Evolutionary conservation across 352 stramenopile species (phyloP).

Genomic region (Globisporangium carolinianum): DNA sequence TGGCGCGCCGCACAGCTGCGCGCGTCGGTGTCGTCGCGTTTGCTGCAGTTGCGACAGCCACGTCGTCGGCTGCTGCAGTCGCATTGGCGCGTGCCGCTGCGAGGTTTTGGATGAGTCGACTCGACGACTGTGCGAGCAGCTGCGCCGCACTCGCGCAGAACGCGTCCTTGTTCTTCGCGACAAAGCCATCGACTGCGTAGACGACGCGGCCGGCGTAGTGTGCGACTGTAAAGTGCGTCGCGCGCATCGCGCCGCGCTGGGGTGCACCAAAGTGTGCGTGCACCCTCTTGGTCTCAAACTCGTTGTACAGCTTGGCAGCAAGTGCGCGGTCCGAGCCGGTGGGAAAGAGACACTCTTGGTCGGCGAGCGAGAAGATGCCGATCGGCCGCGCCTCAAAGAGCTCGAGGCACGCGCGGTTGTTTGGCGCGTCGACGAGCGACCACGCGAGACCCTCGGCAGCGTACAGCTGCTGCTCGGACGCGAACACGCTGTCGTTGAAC

Average conservation of each 20-base stretch:
- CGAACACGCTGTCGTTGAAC: constrained; percentile 91
- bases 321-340: constrained; percentile 66
- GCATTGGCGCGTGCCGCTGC: constrained; percentile 8
- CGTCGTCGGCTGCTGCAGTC: background rate
- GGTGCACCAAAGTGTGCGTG: constrained; percentile 53
- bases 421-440: constrained; percentile 71
- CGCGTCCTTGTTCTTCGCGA: constrained; percentile 90
- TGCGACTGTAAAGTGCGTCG: constrained; percentile 73
- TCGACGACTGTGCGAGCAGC: constrained; percentile 47
- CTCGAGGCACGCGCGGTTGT: constrained; percentile 73
- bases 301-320: constrained; percentile 68
- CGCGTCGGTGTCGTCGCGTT: constrained; percentile 8
- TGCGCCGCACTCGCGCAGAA: constrained; percentile 65
- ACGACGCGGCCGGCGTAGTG: constrained; percentile 83
- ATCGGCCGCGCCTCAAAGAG: constrained; percentile 74
- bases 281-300: constrained; percentile 54
- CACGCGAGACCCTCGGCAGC: constrained; percentile 68
- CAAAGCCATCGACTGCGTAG: constrained; percentile 76
- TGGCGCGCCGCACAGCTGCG: constrained; percentile 23
- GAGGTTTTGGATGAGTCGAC: constrained; percentile 60
- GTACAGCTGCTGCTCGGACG: constrained; percentile 81
- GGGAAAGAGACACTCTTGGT: constrained; percentile 80
- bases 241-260: constrained; percentile 29
- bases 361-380: constrained; percentile 75
- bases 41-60: background rate